phyloP scores from a whole-genome alignment of 805 yeast genomes.

The Saturnispora silvae region DNA sequence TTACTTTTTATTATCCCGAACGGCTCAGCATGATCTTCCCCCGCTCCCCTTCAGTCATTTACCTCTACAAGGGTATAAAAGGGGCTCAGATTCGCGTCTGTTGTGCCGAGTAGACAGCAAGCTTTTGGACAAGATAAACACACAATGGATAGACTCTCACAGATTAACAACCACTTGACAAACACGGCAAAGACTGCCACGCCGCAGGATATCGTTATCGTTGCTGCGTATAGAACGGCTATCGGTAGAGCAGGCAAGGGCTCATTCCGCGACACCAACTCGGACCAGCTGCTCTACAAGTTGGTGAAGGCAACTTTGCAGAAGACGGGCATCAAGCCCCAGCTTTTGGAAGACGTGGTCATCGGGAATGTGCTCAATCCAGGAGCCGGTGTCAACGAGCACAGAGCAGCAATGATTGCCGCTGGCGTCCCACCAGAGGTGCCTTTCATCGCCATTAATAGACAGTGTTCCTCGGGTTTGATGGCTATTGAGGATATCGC shows the following conservation, averaged over 20 bases:
- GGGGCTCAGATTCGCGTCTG: too few relatives aligned
- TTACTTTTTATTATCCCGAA: too few relatives aligned
- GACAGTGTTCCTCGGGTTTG: conserved; percentile 93
- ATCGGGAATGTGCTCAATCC: conserved; percentile 87
- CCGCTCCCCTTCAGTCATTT: background rate
- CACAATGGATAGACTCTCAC: conserved; percentile 14
- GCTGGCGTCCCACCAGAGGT: conserved; percentile 80
- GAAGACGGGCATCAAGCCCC: conserved; percentile 38
- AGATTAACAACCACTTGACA: conserved; percentile 9
- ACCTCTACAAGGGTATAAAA: background rate
- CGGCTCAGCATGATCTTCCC: background rate
- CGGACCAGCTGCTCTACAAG: conserved; percentile 66
- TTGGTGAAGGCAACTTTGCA: conserved; percentile 54
- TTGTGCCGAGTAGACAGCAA: too few relatives aligned
- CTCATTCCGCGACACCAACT: conserved; percentile 65
- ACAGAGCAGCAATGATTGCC: conserved; percentile 81
- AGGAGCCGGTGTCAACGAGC: conserved; percentile 93
- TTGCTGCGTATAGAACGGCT: conserved; percentile 86
- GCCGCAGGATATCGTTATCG: conserved; percentile 85
- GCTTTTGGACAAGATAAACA: too few relatives aligned
- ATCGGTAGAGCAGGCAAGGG: conserved; percentile 84
- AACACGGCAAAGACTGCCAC: conserved; percentile 37
- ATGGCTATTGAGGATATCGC: conserved; percentile 88
- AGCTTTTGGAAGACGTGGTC: conserved; percentile 68
- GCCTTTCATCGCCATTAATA: conserved; percentile 75